Evolutionary conservation across 768 basidiomycete genomes (phyloP), one percentile per base, ranked within the genome.

Genomic region (Kwoniella mangroviensis): DNA sequence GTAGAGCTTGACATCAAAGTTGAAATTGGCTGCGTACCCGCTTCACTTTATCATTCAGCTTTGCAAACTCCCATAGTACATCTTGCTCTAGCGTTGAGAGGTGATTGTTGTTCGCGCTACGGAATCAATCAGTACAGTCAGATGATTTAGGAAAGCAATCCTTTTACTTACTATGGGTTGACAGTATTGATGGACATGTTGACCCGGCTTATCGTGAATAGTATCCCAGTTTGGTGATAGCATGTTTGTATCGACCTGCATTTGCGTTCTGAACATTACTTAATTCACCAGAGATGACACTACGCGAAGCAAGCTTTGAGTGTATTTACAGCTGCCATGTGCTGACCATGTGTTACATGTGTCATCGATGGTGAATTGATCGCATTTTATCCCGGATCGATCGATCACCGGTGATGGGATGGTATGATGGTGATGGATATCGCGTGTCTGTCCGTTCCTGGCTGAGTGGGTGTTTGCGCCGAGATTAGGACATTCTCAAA

Each of bases 21-120:
- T 15, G 17, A 17, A 42, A 10, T 57, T 55, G 28, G 21, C 15
- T 24, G 21, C 89, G 71, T 72, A 95, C 94, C 81, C 87, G 85
- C 81, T 90, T 92, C 73, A 95, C 85, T 80, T 92, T 89, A 60
- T 91, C 88, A 0, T 91, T 89, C 19, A 96, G 86, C 76, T 93
- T 93, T 40, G 92, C 92, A 80, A 96, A 96, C 81, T 97, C 94
- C 92, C 92, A 94, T 45, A 97, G 88, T 0, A 94, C 89, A 45
- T 92, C 88, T 6, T 91, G 88, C 82, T 97, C 92, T 4, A 90
- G 83, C 2, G 86, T 77, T 1, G 90, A 87, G 24, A 95, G 84
- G 71, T 86, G 86, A 0, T 90, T 87, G 77, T 94, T 89, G 1
- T 86, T 86, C 63, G 89, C 88, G 76, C 82, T 83, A 65, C 9